Evolutionary conservation across 805 yeast species (phyloP), one percentile per base, ranked within the genome.

Genomic region (Lachancea dasiensis): DNA sequence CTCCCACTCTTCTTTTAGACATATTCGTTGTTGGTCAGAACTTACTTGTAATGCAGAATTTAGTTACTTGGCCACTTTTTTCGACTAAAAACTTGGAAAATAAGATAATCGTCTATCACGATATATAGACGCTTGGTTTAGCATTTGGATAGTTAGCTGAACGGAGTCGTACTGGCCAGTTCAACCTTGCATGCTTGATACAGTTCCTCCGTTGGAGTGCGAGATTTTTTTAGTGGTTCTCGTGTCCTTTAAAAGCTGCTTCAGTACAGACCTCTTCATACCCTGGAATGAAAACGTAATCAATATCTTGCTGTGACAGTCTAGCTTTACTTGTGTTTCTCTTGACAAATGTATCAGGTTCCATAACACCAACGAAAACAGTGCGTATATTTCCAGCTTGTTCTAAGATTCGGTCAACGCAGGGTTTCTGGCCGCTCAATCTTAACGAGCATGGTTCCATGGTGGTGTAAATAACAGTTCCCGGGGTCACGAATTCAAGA

Each of bases 381-480:
- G 92, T 76, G 15, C 67, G 69, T 43, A 90, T 80, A 6, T 53
- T 48, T 1, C 64, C 67, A 1, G 51, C 46, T 0, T 76, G 58
- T 3, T 64, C 69, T 34, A 89, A 52, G 5, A 92, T 77, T 20
- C 97, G 70, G 44, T 87, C 87, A 2, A 77, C 79, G 61, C 98
- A 92, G 0, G 98, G 95, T 36, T 69, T 51, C 48, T 90, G 89
- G 0, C 97, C 97, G 54, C 96, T 86, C 23, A 90, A 65, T 38
- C 98, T 69, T 40, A 75, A 73, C 5, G 95, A 79, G 56, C 98
- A 92, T 1, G 98, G 98, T 55, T 92, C 98, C 97, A 92, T 92
- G 0, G 97, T 86, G 0, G 97, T 90, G 59, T 85, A 92, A 9
- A 92, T 60, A 26, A 83, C 85, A 0, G 92, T 76, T 0, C 95